Evolutionary conservation across 768 basidiomycete species (phyloP), one percentile per base, ranked within the genome.

Genomic region (Macrolepiota dolichaula): DNA sequence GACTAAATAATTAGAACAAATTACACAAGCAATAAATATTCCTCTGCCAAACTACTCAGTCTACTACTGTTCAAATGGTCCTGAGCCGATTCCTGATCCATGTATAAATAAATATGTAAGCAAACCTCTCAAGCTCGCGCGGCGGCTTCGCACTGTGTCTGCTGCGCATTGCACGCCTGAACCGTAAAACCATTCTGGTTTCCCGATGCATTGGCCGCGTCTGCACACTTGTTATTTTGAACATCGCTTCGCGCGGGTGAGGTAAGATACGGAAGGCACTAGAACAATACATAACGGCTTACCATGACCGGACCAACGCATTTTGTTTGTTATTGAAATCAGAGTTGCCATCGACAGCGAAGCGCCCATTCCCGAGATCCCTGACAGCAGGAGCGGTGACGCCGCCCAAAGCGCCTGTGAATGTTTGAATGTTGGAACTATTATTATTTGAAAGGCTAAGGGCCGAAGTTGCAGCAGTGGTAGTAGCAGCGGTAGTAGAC

Each of bases 191-290:
- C 76, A 57, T 75, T 72, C 68, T 78, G 69, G 68, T 83, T 80
- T 49, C 78, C 78, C 6, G 78, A 79, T 13, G 77, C 72, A 67
- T 85, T 85, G 13, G 84, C 81, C 13, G 81, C 81, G 67, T 85
- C 74, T 5, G 83, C 81, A 68, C 85, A 87, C 65, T 79, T 65
- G 72, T 87, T 87, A 66, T 83, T 77, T 72, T 86, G 84, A 4
- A 85, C 76, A 67, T 82, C 80, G 68, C 82, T 78, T 3, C 17
- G 29, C 52, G 44, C 49, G 2, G 40, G 50, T 50, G 50, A 38
- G n/a, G 25, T 15, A 47, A 22, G n/a, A n/a, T n/a, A n/a, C n/a
- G n/a, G n/a, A 47, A 35, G 22, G 11, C 19, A 19, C 42, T 12
- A 7, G 7, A 25, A 15, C 2, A 15, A n/a, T 17, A 7, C 10